A percentile compares a stretch with the other conserved stretches of the same genome.
Evolutionary conservation across 2,329 filamentous ascomycete species (phyloP).

Genomic region (Dactylonectria estremocensis): DNA sequence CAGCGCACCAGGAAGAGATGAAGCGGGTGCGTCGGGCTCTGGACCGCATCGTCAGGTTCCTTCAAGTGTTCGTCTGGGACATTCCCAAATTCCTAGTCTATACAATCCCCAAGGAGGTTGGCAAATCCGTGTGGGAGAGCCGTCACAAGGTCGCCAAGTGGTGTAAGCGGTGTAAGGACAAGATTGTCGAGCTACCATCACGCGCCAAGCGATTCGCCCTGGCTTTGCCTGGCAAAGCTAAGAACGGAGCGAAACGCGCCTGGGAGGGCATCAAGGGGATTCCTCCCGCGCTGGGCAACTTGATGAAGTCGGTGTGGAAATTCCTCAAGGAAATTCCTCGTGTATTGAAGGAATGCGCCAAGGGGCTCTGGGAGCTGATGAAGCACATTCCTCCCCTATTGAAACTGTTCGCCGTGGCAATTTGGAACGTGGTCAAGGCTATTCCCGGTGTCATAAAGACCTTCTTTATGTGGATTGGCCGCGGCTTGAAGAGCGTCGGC

Average conservation of each 20-base stretch:
- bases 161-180: conserved; percentile 42
- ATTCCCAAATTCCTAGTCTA: conserved; percentile 51
- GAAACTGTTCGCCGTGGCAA: not conserved
- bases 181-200: conserved; percentile 48
- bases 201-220: conserved; percentile 41
- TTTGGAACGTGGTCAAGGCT: conserved; percentile 39
- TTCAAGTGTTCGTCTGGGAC: conserved; percentile 48
- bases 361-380: not conserved
- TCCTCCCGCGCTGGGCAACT: conserved; percentile 23
- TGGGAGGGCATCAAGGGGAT: conserved; percentile 44
- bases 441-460: conserved; percentile 48
- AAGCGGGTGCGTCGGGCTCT: conserved; percentile 42
- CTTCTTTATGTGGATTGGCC: conserved; percentile 50
- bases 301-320: conserved; percentile 36
- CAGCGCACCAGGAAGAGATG: conserved; percentile 51
- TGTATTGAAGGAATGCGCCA: not conserved
- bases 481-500: conserved; percentile 46
- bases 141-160: conserved; percentile 49
- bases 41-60: conserved; percentile 43
- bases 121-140: conserved; percentile 41
- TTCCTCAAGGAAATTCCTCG: conserved; percentile 37
- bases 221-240: conserved; percentile 33
- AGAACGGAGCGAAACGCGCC: conserved; percentile 19
- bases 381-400: not conserved
- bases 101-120: conserved; percentile 42